Base-by-base conservation (phyloP, 1,139 yeast species). In the Dujonia santamariae region DNA sequence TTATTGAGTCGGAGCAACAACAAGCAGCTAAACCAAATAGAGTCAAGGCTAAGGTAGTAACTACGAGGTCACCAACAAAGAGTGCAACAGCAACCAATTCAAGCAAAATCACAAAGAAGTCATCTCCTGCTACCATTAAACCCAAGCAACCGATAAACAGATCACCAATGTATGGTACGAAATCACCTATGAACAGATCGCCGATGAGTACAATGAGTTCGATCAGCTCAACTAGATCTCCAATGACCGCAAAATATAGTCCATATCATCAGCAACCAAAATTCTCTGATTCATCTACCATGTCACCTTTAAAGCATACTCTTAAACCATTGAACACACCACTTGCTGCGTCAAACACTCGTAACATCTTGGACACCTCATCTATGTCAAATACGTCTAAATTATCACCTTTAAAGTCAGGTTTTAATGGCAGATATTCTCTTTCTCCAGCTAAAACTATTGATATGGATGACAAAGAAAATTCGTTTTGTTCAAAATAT, bases 1-100 rank as follows among this genome's bases (percentile, higher is more conserved):
- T 50, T 7, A 65, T 76, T 27, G 79, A 78, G 44, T 53, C 63
- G 2, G 73, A 68, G 24, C 59, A 55, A 23, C 31, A 38, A 35
- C 22, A 38, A 33, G 24, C 41, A 26, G 19, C 32, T 8, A 11
- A 22, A 7, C 25, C 25, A 11, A 11, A 19, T 9, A 22, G 12
- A 5, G 25, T 22, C 25, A 22, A 22, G 25, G n/a, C 25, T 11
- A 22, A 22, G 12, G 25, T 22, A 22, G 25, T 11, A 14, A 22
- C 25, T 5, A 22, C n/a, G 5, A 22, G 25, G 12, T 14, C 25
- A 5, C 12, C 25, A 22, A n/a, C n/a, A n/a, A n/a, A n/a, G n/a
- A n/a, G n/a, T n/a, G n/a, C n/a, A n/a, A n/a, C n/a, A n/a, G n/a
- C n/a, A n/a, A n/a, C n/a, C n/a, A n/a, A n/a, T n/a, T n/a, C n/a